These are phyloP conservation scores for Posidonia australis DNA, from an alignment of 106 monocot genomes.

Conservation along the genomic window DNA sequence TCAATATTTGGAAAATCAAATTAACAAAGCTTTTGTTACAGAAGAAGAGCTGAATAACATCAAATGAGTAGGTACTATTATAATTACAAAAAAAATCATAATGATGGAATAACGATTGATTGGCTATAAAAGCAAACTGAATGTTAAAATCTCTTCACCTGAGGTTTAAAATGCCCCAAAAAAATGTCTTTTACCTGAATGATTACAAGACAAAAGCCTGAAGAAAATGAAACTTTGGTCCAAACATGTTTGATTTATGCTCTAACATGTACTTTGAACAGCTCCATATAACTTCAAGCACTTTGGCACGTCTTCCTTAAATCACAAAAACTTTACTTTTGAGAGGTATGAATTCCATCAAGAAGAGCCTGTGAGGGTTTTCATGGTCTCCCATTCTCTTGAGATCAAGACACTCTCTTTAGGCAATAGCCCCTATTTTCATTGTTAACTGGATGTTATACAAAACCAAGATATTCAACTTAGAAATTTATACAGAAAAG, in stretches of 20 bases:
- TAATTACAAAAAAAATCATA: too few relatives aligned
- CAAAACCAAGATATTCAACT: slow-evolving; percentile 4
- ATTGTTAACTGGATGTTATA: slow-evolving; percentile 4
- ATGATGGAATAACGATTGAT: too few relatives aligned
- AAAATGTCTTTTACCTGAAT: slow-evolving; percentile 3
- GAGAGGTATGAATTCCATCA: slow-evolving; percentile 3
- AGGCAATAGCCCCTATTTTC: neutral
- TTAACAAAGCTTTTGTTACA: too few relatives aligned
- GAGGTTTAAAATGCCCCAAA: neutral
- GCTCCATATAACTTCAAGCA: slow-evolving; percentile 2
- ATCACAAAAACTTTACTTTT: slow-evolving; percentile 6
- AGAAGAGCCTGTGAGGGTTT: slow-evolving; percentile 6
- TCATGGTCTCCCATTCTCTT: slow-evolving; percentile 1
- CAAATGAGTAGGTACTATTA: too few relatives aligned
- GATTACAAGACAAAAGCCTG: slow-evolving; percentile 1
- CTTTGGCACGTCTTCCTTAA: slow-evolving; percentile 10
- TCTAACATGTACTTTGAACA: too few relatives aligned
- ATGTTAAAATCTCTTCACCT: slow-evolving; percentile 2
- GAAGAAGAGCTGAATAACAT: too few relatives aligned
- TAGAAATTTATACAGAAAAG: neutral
- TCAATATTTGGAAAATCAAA: too few relatives aligned
- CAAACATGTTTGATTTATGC: slow-evolving; percentile 3
- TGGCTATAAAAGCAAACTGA: neutral
- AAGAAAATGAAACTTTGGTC: slow-evolving; percentile 1
- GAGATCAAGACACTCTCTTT: slow-evolving; percentile 4